Evolutionary conservation across 768 basidiomycete genomes (phyloP), one percentile per base, ranked within the genome.

Genomic region (Suillus lakei): DNA sequence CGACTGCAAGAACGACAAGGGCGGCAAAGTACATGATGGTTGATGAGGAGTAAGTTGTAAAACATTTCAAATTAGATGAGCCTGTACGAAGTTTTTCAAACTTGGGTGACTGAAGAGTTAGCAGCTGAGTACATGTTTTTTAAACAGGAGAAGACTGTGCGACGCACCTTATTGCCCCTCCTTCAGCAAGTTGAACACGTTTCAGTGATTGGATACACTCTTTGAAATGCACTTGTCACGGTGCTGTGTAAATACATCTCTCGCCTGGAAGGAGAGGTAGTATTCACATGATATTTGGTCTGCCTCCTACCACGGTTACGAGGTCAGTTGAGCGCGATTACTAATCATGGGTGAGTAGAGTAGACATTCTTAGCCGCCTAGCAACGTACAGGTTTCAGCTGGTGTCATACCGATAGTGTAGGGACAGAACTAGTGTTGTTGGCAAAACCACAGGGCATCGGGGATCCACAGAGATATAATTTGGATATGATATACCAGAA

Each of bases 251-350:
- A 16, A 51, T 16, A 51, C 28, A 16, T 9, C 12, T 26, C 23
- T 84, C 86, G 72, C 39, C 16, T 4, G 5, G 36, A 38, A 38
- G 36, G 36, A 38, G 36, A 38, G 13, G 36, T 38, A 38, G 36
- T 9, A 38, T 38, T 38, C 9, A 10, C 36, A 12, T 38, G 36
- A 8, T 34, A 34, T 34, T 34, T 34, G 32, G 32, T 38, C 3
- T 38, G 10, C 36, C 13, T 38, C 36, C 12, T 12, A 38, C 10
- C 36, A 34, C 32, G 7, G 32, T 4, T 34, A 34, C 10, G 36
- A 38, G 8, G 36, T 13, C 36, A n/a, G 36, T 10, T 10, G 36
- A 38, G 36, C 3, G 1, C 1, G 13, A 38, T 38, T 38, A 13
- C 13, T 38, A 38, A 10, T 9, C 36, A 38, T n/a, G n/a, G n/a